A percentile compares a stretch with the other conserved stretches of the same genome.
phyloP scores from a whole-genome alignment of 164 flowering plant genomes.

The Vitis rupestris region DNA sequence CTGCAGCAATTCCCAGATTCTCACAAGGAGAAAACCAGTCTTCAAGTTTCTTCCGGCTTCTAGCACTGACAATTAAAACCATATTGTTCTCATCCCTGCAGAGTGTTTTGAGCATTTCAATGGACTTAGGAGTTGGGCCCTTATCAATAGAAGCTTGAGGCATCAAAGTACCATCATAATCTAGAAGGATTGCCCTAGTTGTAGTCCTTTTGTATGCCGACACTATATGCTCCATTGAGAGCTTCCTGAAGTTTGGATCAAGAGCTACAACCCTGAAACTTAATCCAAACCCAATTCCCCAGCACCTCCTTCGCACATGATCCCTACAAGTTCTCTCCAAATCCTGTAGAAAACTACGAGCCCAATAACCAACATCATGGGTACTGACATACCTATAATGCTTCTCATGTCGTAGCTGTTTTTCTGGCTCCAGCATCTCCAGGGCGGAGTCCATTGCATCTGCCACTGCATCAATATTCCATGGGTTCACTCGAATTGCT shows the following conservation, averaged over 20 bases:
- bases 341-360: conserved; percentile 67
- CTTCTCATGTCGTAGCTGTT: conserved; percentile 71
- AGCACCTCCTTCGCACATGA: conserved; percentile 50
- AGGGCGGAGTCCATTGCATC: conserved; percentile 73
- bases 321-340: conserved; percentile 64
- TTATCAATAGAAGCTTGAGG: conserved; percentile 66
- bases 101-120: conserved; percentile 49
- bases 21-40: conserved; percentile 75
- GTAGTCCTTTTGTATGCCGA: conserved; percentile 68
- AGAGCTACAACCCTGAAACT: conserved; percentile 70
- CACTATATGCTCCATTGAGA: conserved; percentile 63
- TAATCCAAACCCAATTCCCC: conserved; percentile 79
- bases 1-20: conserved; percentile 70
- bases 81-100: conserved; percentile 59
- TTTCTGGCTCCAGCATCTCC: conserved; percentile 56
- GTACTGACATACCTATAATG: conserved; percentile 75
- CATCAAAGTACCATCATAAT: conserved; percentile 80
- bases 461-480: conserved; percentile 74
- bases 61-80: conserved; percentile 73
- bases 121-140: conserved; percentile 48
- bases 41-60: conserved; percentile 37
- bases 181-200: conserved; percentile 66
- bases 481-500: conserved; percentile 76
- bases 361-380: conserved; percentile 80
- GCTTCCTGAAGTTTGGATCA: conserved; percentile 68